Evolutionary conservation across 192 early-diverging fungal species (phyloP).

Genomic region (Entophlyctis helioformis): DNA sequence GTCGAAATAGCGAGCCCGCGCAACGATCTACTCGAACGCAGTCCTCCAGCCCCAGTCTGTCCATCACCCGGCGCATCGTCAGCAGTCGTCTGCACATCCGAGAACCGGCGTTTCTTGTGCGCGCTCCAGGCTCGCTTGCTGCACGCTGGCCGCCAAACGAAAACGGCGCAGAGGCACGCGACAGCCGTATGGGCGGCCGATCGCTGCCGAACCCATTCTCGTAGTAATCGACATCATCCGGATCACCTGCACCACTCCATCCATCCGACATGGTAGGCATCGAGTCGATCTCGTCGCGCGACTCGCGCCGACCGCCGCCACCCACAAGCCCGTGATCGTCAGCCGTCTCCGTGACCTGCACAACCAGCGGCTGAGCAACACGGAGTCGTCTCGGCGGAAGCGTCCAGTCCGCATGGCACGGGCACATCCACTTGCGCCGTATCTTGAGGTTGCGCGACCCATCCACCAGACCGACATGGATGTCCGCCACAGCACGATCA

Average conservation of each 20-base stretch:
- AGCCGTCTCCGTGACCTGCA: conserved; percentile 6
- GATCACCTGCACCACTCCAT: neutral
- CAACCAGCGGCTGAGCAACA: conserved; percentile 1
- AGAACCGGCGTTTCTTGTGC: no score
- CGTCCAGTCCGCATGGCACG: conserved; percentile 36
- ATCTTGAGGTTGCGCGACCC: conserved; percentile 19
- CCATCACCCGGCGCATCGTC: no score
- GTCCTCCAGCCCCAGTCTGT: no score
- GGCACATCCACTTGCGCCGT: conserved; percentile 39
- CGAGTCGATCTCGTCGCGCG: neutral
- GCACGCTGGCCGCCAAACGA: no score
- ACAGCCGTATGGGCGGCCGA: no score
- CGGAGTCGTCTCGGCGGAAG: conserved; percentile 10
- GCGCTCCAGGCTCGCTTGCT: no score
- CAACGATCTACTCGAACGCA: no score
- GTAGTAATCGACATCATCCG: no score
- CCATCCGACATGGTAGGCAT: neutral
- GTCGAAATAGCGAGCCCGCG: no score
- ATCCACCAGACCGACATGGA: neutral
- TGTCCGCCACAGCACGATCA: neutral
- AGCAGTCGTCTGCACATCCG: no score
- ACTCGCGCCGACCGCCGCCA: neutral
- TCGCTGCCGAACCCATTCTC: no score
- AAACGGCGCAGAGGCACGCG: no score
- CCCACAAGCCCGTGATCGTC: neutral